Base-by-base conservation (phyloP, 2,329 filamentous ascomycete species). In the Xenoacremonium recifei region DNA sequence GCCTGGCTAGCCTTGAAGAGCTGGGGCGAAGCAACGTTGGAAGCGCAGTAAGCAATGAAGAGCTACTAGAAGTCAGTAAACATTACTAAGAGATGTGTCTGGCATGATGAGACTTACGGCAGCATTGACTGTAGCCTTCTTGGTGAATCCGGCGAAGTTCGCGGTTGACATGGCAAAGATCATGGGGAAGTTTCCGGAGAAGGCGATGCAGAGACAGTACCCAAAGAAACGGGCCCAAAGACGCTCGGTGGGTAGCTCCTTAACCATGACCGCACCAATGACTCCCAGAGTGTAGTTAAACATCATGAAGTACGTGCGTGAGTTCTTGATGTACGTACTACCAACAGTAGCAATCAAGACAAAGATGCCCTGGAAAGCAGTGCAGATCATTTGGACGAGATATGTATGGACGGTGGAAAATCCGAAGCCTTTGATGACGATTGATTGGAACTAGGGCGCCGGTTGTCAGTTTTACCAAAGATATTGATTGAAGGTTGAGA, bases 21-120 rank as follows among this genome's bases (percentile, higher is more conserved):
- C 54, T 82, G 79, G 0, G 80, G 79, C 0, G 76, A 79, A 27
- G 79, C 73, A 6, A 80, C 75, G 53, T 85, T 85, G 1, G 80
- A 81, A 0, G 71, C 64, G 31, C 76, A 77, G 72, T 79, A 83
- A 1, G 74, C 72, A 32, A 84, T 67, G 54, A 84, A 84, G 45
- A 77, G 23, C 23, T n/a, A n/a, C n/a, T n/a, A n/a, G n/a, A n/a
- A n/a, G n/a, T n/a, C n/a, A n/a, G n/a, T n/a, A n/a, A n/a, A n/a
- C n/a, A n/a, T n/a, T n/a, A n/a, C n/a, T n/a, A n/a, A n/a, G n/a
- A n/a, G n/a, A n/a, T n/a, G n/a, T n/a, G n/a, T n/a, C n/a, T n/a
- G n/a, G n/a, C n/a, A n/a, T n/a, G n/a, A n/a, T n/a, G n/a, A n/a
- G n/a, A n/a, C n/a, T n/a, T 35, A 59, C 54, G 50, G 13, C 13